A percentile compares a stretch with the other conserved stretches of the same genome.
These are phyloP conservation scores for Lithohypha guttulata DNA, from an alignment of 2,329 filamentous ascomycete species.

Conservation along the genomic window DNA sequence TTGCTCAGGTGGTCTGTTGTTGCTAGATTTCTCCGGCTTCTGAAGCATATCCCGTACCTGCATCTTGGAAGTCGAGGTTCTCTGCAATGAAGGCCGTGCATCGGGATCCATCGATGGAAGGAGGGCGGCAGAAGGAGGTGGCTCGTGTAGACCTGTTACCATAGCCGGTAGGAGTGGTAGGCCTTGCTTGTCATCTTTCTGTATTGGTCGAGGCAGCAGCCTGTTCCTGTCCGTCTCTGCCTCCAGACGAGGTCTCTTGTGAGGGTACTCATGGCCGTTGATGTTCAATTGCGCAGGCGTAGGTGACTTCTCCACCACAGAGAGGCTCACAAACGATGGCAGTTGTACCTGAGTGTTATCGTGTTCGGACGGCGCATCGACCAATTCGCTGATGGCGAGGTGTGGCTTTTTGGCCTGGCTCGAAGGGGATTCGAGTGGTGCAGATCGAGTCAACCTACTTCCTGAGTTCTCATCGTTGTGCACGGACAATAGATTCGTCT, in stretches of 20 bases:
- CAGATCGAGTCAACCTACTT: neutral
- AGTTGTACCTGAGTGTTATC: constrained; percentile 28
- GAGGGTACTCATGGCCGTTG: constrained; percentile 23
- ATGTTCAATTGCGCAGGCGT: constrained; percentile 16
- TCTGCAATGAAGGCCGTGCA: constrained; percentile 10
- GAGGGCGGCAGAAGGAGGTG: constrained; percentile 50
- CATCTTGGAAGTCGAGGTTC: constrained; percentile 19
- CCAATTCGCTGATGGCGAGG: constrained; percentile 26
- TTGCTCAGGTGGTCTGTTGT: constrained; percentile 8
- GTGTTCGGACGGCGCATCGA: constrained; percentile 27
- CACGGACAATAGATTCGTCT: constrained; percentile 6
- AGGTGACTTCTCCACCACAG: constrained; percentile 32
- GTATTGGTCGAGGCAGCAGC: constrained; percentile 37
- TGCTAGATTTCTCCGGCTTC: constrained; percentile 5
- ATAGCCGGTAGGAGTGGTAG: constrained; percentile 34
- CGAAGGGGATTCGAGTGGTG: neutral
- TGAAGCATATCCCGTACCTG: constrained; percentile 21
- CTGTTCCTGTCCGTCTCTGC: constrained; percentile 32
- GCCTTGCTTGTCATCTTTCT: constrained; percentile 36
- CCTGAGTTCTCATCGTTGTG: constrained; percentile 13
- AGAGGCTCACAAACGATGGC: constrained; percentile 38
- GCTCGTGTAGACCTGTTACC: constrained; percentile 52
- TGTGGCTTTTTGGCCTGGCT: constrained; percentile 22
- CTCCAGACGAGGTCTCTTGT: constrained; percentile 36
- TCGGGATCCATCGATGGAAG: constrained; percentile 51